Conservation (phyloP, 352 stramenopile species). For the Phytophthora europaea region DNA sequence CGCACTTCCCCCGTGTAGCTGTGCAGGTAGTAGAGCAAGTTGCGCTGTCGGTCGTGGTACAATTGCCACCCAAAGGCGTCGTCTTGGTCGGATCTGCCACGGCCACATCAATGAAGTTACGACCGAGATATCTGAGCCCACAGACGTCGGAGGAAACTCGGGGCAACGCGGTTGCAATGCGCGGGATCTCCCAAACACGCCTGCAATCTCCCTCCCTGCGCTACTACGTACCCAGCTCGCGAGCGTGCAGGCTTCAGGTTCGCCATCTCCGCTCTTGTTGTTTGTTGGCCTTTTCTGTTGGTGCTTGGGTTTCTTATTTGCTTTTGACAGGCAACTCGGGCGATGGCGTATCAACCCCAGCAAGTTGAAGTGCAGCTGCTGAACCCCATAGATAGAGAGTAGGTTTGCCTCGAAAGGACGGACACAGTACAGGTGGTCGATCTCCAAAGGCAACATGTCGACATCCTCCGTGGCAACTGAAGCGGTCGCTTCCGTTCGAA, state of each 20-base stretch:
- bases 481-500: slow-evolving; percentile 8
- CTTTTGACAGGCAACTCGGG: slow-evolving; percentile 37
- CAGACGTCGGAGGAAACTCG: slow-evolving; percentile 12
- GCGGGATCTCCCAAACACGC: neutral
- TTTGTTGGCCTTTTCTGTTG: slow-evolving; percentile 9
- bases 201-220: neutral
- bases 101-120: neutral
- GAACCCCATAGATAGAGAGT: slow-evolving; percentile 25
- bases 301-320: slow-evolving; percentile 46
- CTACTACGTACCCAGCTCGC: slow-evolving; percentile 35
- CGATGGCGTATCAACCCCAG: slow-evolving; percentile 36
- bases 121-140: slow-evolving; percentile 13
- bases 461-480: slow-evolving; percentile 9
- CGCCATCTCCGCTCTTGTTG: slow-evolving; percentile 14
- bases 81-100: slow-evolving; percentile 24
- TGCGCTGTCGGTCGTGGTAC: slow-evolving; percentile 57
- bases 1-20: slow-evolving; percentile 80
- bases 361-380: slow-evolving; percentile 50
- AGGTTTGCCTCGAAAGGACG: slow-evolving; percentile 31
- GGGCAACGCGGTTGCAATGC: slow-evolving; percentile 1
- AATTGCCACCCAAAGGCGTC: slow-evolving; percentile 68
- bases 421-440: neutral
- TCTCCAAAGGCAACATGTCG: slow-evolving; percentile 19
- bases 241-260: slow-evolving; percentile 11
- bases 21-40: slow-evolving; percentile 70